phyloP scores from a whole-genome alignment of 805 yeast genomes.

The Candida sakaeoensis region DNA sequence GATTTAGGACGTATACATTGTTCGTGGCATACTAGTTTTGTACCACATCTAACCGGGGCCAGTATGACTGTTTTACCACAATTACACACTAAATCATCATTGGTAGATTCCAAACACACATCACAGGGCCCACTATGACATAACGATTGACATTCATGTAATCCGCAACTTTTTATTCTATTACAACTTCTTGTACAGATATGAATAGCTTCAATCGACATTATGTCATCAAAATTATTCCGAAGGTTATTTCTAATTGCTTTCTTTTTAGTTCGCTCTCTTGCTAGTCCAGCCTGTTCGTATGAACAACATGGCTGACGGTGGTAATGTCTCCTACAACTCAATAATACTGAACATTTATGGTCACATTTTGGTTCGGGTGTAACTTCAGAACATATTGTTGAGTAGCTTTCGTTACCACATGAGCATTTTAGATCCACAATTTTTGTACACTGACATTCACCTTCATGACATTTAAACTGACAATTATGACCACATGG shows the following conservation, averaged over 20 bases:
- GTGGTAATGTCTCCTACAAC: constrained; percentile 82
- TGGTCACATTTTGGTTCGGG: constrained; percentile 61
- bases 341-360: constrained; percentile 70
- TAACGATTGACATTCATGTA: constrained; percentile 61
- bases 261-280: constrained; percentile 53
- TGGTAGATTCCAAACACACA: constrained; percentile 76
- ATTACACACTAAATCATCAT: constrained; percentile 72
- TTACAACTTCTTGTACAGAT: constrained; percentile 68
- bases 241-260: constrained; percentile 44
- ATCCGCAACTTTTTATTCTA: constrained; percentile 54
- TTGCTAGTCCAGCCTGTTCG: constrained; percentile 55
- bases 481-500: constrained; percentile 74
- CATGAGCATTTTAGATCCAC: constrained; percentile 61
- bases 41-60: constrained; percentile 87
- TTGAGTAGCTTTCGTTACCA: constrained; percentile 49
- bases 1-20: constrained; percentile 55
- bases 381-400: constrained; percentile 60
- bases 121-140: constrained; percentile 82
- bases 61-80: constrained; percentile 75
- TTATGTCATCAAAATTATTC: constrained; percentile 41
- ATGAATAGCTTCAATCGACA: constrained; percentile 68
- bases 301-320: constrained; percentile 62
- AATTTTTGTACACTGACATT: constrained; percentile 60
- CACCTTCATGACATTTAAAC: constrained; percentile 72
- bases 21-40: constrained; percentile 55